phyloP scores from a whole-genome alignment of 2,329 filamentous ascomycete genomes.

The Elsinoe perseae region DNA sequence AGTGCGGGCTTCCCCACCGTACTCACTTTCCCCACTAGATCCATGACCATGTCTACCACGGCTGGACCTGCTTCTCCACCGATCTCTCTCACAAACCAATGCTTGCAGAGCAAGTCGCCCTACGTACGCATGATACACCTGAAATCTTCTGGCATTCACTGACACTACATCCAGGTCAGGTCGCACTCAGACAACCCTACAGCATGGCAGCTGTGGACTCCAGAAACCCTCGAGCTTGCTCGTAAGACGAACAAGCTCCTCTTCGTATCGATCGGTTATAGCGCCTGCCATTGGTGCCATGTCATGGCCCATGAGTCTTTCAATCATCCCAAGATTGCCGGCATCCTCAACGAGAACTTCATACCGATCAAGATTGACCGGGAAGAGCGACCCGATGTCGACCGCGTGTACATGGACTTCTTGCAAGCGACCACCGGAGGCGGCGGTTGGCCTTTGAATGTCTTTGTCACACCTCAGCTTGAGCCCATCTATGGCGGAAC shows the following conservation, averaged over 20 bases:
- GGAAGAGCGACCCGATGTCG: slow-evolving; percentile 88
- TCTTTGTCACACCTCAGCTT: slow-evolving; percentile 90
- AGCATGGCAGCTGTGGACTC: slow-evolving; percentile 82
- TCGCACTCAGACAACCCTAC: slow-evolving; percentile 74
- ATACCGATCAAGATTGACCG: slow-evolving; percentile 88
- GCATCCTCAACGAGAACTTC: slow-evolving; percentile 76
- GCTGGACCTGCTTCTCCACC: not conserved
- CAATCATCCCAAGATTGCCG: slow-evolving; percentile 69
- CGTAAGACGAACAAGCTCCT: slow-evolving; percentile 77
- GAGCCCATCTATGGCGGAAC: slow-evolving; percentile 94
- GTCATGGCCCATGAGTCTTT: slow-evolving; percentile 93
- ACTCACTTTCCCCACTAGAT: not conserved
- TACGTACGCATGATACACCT: slow-evolving; percentile 46
- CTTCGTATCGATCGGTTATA: slow-evolving; percentile 91
- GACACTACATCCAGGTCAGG: slow-evolving; percentile 45
- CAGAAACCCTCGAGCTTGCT: slow-evolving; percentile 68
- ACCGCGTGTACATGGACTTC: slow-evolving; percentile 97
- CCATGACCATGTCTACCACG: slow-evolving; percentile 7
- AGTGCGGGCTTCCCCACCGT: slow-evolving; percentile 12
- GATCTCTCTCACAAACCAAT: slow-evolving; percentile 39
- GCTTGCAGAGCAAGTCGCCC: slow-evolving; percentile 55
- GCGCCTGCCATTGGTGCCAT: slow-evolving; percentile 85
- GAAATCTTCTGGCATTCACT: not conserved
- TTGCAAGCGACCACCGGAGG: slow-evolving; percentile 84
- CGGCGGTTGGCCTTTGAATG: slow-evolving; percentile 90